Base-by-base conservation (phyloP, 148 eudicot genomes). In the Oxyria digyna region DNA sequence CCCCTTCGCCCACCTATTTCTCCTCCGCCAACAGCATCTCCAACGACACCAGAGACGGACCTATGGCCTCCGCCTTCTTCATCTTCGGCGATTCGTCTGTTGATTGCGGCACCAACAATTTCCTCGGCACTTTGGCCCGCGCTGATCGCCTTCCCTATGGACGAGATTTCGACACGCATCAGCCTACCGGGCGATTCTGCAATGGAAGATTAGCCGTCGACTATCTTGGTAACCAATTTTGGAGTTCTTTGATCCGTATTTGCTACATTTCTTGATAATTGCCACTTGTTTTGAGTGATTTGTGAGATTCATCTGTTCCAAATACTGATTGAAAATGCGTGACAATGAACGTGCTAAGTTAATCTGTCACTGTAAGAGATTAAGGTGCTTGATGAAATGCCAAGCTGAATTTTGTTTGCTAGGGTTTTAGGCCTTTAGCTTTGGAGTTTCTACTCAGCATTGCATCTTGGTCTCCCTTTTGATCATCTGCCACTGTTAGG, bases 141-240 rank as follows among this genome's bases (percentile, higher is more conserved):
- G 96, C 96, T 14, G 96, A 94, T 78, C 84, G 85, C 29, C 83
- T 74, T 31, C 98, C 97, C 13, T 94, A 94, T 29, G 98, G 98
- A 2, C 77, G 89, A 38, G 98, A 94, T 26, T 94, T 94, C 67
- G 98, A 94, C 46, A 86, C 96, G 29, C 89, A 79, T 66, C 74
- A 10, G 18, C 98, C 98, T 49, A 86, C 97, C 68, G 98, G 98
- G 20, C 77, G 98, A 1, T 94, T 94, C 67, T 88, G 81, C 40
- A 90, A 94, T 76, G 98, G 98, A 1, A 83, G 97, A 71, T 82
- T 88, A 33, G 92, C 96, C 2, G 97, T 94, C 27, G 97, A 89
- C 82, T 93, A 73, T 89, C 88, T 93, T 27, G 98, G 96, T 89
- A 82, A 68, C 3, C 42, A 4, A 69, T 33, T 69, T 0, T 1